A percentile compares a stretch with the other conserved stretches of the same genome.
Conservation (phyloP, 2,329 filamentous ascomycete species). For the Fusarium fujikuroi region DNA sequence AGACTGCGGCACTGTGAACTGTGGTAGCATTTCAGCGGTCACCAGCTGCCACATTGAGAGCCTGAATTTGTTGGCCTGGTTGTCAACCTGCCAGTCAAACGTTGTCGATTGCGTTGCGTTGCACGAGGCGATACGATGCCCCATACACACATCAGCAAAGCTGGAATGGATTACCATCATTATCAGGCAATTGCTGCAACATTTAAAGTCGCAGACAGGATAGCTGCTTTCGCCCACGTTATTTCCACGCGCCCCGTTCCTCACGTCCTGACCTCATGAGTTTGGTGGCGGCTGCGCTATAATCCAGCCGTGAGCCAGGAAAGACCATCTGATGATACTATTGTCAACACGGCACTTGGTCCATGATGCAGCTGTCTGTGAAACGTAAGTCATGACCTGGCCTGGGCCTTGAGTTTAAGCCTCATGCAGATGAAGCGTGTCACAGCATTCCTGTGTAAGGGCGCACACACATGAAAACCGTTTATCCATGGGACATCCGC, state of each 20-base stretch:
- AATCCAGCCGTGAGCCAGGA: slow-evolving; percentile 7
- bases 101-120: slow-evolving; percentile 12
- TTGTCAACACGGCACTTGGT: slow-evolving; percentile 11
- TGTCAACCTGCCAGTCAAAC: slow-evolving; percentile 12
- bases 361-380: slow-evolving; percentile 7
- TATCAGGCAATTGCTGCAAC: slow-evolving; percentile 18
- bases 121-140: slow-evolving; percentile 20
- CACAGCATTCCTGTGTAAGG: slow-evolving; percentile 20
- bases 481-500: slow-evolving; percentile 10
- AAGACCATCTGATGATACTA: neutral
- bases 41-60: slow-evolving; percentile 27
- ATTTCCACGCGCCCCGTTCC: slow-evolving; percentile 12
- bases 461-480: slow-evolving; percentile 7
- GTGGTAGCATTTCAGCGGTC: slow-evolving; percentile 15
- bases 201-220: neutral
- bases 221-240: slow-evolving; percentile 11
- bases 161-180: slow-evolving; percentile 17
- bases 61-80: slow-evolving; percentile 5
- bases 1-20: slow-evolving; percentile 21
- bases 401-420: slow-evolving; percentile 23
- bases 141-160: slow-evolving; percentile 9
- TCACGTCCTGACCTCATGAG: neutral
- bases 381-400: slow-evolving; percentile 19
- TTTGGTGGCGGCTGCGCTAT: slow-evolving; percentile 8
- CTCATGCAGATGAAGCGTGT: slow-evolving; percentile 18